Conservation (phyloP, 2,329 filamentous ascomycete species). For the Aspergillus fructus region DNA sequence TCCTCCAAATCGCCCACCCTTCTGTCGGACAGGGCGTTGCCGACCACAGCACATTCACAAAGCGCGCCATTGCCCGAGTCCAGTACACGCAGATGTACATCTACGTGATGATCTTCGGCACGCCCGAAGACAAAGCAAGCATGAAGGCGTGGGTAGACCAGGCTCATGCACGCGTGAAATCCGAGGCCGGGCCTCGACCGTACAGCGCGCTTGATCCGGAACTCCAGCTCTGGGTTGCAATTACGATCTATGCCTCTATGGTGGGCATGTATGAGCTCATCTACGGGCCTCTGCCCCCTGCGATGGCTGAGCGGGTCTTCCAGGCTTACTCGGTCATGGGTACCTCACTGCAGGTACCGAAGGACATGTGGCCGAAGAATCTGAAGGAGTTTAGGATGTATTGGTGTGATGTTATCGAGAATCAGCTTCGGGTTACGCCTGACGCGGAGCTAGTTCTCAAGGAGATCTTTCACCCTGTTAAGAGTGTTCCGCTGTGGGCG, state of each 20-base stretch:
- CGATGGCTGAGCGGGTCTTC: neutral
- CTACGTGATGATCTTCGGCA: slow-evolving; percentile 10
- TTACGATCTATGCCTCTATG: neutral
- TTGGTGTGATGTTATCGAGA: neutral
- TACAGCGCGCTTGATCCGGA: slow-evolving; percentile 9
- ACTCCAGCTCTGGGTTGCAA: slow-evolving; percentile 9
- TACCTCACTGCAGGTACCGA: neutral
- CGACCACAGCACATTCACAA: slow-evolving; percentile 8
- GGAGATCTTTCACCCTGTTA: neutral
- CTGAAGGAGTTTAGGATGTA: neutral
- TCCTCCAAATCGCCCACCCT: slow-evolving; percentile 8
- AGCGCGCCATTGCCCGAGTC: neutral
- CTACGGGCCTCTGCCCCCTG: neutral
- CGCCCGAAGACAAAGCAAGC: neutral
- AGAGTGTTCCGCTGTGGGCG: no score
- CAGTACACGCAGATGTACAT: slow-evolving; percentile 4
- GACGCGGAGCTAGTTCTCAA: neutral
- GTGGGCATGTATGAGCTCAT: slow-evolving; percentile 3
- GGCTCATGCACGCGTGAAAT: neutral
- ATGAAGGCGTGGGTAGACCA: slow-evolving; percentile 3
- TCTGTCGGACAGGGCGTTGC: slow-evolving; percentile 5
- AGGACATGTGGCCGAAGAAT: neutral
- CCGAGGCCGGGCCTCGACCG: neutral
- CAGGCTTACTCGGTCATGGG: neutral
- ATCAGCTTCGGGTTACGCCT: neutral